Conservation (phyloP, 495 filamentous ascomycete species). For the Lentithecium fluviatile region DNA sequence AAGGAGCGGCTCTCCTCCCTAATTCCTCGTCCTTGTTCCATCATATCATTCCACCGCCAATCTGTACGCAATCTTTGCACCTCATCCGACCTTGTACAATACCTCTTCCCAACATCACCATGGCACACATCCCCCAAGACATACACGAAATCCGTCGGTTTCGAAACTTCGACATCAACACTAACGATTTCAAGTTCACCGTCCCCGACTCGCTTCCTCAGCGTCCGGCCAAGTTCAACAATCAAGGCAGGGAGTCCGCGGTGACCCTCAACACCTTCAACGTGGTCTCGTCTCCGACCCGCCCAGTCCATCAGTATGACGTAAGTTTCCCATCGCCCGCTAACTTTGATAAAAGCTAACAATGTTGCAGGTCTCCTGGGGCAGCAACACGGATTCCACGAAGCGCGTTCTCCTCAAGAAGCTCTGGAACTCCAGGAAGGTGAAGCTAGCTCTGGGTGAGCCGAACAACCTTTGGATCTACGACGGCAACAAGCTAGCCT, state of each 20-base stretch:
- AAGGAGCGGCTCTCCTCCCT: too few species aligned
- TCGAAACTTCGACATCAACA: slow-evolving; percentile 12
- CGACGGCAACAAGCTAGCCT: slow-evolving; percentile 76
- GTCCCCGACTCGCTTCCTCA: slow-evolving; percentile 24
- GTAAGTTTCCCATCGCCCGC: slow-evolving; percentile 54
- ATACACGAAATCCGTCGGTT: slow-evolving; percentile 8
- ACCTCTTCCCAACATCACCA: too few species aligned
- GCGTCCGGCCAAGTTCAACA: slow-evolving; percentile 35
- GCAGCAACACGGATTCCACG: slow-evolving; percentile 50
- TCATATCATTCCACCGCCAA: too few species aligned
- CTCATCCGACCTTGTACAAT: too few species aligned
- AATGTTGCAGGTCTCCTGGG: slow-evolving; percentile 23
- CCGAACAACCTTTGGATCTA: slow-evolving; percentile 59
- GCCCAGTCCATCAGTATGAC: slow-evolving; percentile 77
- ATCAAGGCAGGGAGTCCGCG: slow-evolving; percentile 53
- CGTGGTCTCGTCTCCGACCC: slow-evolving; percentile 54
- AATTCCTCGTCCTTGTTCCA: too few species aligned
- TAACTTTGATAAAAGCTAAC: slow-evolving; percentile 1
- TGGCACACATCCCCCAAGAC: not conserved
- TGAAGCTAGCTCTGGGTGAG: slow-evolving; percentile 54
- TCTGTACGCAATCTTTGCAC: too few species aligned
- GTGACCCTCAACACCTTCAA: slow-evolving; percentile 73
- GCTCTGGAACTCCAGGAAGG: slow-evolving; percentile 64
- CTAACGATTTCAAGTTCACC: slow-evolving; percentile 22
- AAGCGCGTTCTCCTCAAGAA: slow-evolving; percentile 65